Conservation (phyloP, 805 yeast genomes). For the Myxozyma monticola region DNA sequence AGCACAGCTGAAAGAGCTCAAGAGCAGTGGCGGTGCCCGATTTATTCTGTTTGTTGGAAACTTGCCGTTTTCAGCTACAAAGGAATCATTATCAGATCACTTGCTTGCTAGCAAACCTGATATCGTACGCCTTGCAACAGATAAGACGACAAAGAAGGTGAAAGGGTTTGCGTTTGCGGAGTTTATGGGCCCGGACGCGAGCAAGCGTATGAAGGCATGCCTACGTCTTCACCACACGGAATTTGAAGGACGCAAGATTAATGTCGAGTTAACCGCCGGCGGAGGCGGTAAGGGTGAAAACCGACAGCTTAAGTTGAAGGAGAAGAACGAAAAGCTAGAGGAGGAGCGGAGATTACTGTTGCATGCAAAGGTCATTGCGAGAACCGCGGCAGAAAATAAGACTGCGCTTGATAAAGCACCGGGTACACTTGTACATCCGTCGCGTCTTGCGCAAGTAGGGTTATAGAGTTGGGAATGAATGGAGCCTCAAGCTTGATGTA, state of each 20-base stretch:
- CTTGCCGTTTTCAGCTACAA: constrained; percentile 69
- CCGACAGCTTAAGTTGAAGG: constrained; percentile 61
- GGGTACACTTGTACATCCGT: constrained; percentile 52
- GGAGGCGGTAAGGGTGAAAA: constrained; percentile 90
- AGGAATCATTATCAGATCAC: constrained; percentile 64
- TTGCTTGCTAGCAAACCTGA: constrained; percentile 72
- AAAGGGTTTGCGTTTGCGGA: constrained; percentile 93
- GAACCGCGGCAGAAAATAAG: constrained; percentile 22
- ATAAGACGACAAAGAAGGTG: constrained; percentile 37
- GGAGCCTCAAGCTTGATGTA: too few relatives aligned
- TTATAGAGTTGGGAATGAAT: too few relatives aligned
- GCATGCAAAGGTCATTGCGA: constrained; percentile 35
- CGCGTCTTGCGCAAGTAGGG: constrained; percentile 59
- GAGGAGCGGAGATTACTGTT: constrained; percentile 63
- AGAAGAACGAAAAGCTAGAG: constrained; percentile 72
- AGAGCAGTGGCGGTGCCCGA: constrained; percentile 5
- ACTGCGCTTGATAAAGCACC: background rate
- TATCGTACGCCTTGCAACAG: constrained; percentile 71
- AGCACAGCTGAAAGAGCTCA: constrained; percentile 5
- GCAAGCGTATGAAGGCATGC: constrained; percentile 79
- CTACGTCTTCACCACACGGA: constrained; percentile 77
- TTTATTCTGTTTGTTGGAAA: constrained; percentile 89
- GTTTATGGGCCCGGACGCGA: constrained; percentile 68
- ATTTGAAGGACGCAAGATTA: constrained; percentile 72
- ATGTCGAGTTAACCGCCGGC: constrained; percentile 95